phyloP scores from a whole-genome alignment of 2,329 filamentous ascomycete genomes.

The Septoria petroselini region DNA sequence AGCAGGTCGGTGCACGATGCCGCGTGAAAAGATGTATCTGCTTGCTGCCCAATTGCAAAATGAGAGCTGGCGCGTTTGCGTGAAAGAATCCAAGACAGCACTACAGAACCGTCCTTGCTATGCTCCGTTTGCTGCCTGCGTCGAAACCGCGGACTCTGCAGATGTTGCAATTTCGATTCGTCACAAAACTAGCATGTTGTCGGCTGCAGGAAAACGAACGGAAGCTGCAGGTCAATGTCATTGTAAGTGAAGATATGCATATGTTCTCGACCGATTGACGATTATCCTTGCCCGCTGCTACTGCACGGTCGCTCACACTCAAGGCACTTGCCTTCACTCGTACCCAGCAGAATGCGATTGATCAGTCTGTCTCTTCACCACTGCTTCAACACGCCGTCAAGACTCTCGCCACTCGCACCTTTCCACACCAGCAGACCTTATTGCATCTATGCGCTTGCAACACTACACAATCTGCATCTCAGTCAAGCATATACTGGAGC shows the following conservation, averaged over 20 bases:
- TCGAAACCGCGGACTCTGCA: background rate
- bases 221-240: too few species aligned
- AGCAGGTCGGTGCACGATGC: constrained; percentile 4
- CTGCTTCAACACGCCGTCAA: background rate
- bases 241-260: too few species aligned
- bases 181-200: too few species aligned
- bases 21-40: background rate
- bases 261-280: too few species aligned
- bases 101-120: background rate
- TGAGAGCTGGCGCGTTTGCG: background rate
- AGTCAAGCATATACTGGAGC: constrained; percentile 3
- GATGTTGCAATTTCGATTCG: too few species aligned
- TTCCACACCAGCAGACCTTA: background rate
- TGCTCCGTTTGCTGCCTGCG: background rate
- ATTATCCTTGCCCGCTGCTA: too few species aligned
- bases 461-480: constrained; percentile 8
- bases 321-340: too few species aligned
- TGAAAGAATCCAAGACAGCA: background rate
- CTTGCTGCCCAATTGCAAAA: constrained; percentile 4
- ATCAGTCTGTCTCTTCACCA: background rate
- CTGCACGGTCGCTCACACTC: too few species aligned
- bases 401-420: background rate
- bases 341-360: too few species aligned
- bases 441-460: constrained; percentile 12
- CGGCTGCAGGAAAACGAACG: too few species aligned